A percentile compares a stretch with the other conserved stretches of the same genome.
Conservation (phyloP, 441 rosid genomes). For the Hura crepitans region DNA sequence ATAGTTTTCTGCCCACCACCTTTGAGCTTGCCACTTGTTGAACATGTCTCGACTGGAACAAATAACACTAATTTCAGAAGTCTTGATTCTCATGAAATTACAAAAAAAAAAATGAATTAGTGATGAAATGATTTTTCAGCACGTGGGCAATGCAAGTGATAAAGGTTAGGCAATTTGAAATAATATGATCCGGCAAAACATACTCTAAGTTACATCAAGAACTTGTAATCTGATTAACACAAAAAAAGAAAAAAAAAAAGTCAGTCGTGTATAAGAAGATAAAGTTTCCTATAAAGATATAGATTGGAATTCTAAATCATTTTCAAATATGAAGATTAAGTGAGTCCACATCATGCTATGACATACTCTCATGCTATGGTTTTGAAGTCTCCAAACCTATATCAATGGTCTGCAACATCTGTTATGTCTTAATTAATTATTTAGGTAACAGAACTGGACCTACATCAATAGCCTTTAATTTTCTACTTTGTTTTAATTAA, state of each 20-base stretch:
- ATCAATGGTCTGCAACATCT: not conserved
- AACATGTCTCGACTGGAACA: slow-evolving; percentile 76
- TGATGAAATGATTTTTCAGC: not conserved
- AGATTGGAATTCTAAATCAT: slow-evolving; percentile 7
- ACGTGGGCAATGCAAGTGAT: slow-evolving; percentile 1
- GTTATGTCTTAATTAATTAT: not conserved
- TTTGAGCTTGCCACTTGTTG: slow-evolving; percentile 90
- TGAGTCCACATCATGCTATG: not conserved
- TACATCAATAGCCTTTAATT: not conserved
- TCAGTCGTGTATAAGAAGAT: slow-evolving; percentile 9
- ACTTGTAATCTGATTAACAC: not conserved
- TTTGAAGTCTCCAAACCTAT: slow-evolving; percentile 12
- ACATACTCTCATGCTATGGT: slow-evolving; percentile 14
- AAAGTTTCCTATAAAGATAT: not conserved
- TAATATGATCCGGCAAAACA: not conserved
- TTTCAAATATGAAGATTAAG: slow-evolving; percentile 12
- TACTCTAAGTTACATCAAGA: slow-evolving; percentile 10
- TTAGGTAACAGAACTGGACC: no score
- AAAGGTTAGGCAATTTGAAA: slow-evolving; percentile 6
- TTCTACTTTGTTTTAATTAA: not conserved
- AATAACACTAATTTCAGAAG: slow-evolving; percentile 29
- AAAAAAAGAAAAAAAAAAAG: no score
- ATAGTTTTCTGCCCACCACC: slow-evolving; percentile 97
- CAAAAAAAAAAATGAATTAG: slow-evolving; percentile 4
- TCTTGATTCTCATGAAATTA: slow-evolving; percentile 8